Evolutionary conservation across 495 filamentous ascomycete genomes (phyloP), one percentile per base, ranked within the genome.

Genomic region (Cairneyella variabilis): DNA sequence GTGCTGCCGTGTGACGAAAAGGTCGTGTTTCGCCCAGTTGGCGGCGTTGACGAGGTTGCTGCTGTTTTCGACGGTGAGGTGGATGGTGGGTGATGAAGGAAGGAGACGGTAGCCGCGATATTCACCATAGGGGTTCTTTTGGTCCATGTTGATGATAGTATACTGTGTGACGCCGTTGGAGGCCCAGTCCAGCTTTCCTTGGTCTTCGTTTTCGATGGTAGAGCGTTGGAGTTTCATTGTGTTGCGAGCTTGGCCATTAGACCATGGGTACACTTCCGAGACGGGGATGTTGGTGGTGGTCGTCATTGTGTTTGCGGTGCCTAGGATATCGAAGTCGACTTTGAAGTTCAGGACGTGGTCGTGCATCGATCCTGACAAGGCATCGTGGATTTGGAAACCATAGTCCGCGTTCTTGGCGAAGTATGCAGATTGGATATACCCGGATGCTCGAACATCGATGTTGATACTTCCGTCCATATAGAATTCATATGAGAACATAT

Each of bases 311-410:
- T 81, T 81, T 22, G 65, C 64, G n/a, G 66, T 63, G 25, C 67
- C 74, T 16, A 73, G 58, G 22, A 82, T 66, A 55, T 82, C 77
- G 51, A 82, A 75, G 63, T 82, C 77, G 17, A 71, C 71, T 63
- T 82, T 82, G 68, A 73, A 83, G 61, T 78, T 80, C 21, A 83
- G 63, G 5, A 82, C 76, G 53, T 84, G 80, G 57, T 80, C 77
- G 64, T 84, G 80, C 73, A 83, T 81, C 46, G 66, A 69, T n/a
- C 77, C 73, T 25, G 69, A 67, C 1, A 80, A 62, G 30, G 65
- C 64, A 43, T 83, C 75, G 51, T 80, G 72, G 55, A 80, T 77
- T 36, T 71, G 70, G 63, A 75, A 80, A n/a, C 79, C 77, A 56
- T 79, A 81, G 28, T 79, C 74, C n/a, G 73, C 65, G 46, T 74